Evolutionary conservation across 129 eudicot species (phyloP), one percentile per base, ranked within the genome.

Genomic region (Centrapalus pauciflorus): DNA sequence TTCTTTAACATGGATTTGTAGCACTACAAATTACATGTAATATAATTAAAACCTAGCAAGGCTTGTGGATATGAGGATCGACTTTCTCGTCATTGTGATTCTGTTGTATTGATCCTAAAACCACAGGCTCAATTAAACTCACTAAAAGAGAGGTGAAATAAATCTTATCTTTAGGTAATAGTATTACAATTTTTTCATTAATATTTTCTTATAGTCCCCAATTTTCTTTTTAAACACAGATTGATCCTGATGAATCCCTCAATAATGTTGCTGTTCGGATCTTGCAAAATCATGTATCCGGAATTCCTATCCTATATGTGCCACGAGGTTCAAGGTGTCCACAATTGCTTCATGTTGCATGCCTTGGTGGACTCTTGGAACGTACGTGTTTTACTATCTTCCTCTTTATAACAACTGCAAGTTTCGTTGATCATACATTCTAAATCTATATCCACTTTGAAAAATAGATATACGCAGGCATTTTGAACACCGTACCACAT

Each of bases 211-310:
- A 19, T 1, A 69, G 7, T 40, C 51, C 59, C 59, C 38, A 3
- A 3, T 37, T 45, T 62, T 28, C 43, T 30, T 56, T 45, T 45
- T 52, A 29, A 30, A 40, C 26, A 50, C 76, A 87, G 95, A 83
- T 85, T 38, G 82, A 77, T 69, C 90, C 95, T 3, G 95, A 87
- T 69, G 90, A 87, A n/a, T 71, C 95, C n/a, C 77, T 87, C 1
- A 79, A 46, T 25, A 76, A 74, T 27, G 74, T 81, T 41, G 90
- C 80, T 33, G 55, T 73, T 51, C 76, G 80, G 58, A 84, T 87
- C 51, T 64, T 87, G 78, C 76, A 71, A 67, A 76, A 77, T 71
- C 80, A 73, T 33, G 77, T 87, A 67, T 87, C 90, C 8, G 30
- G 84, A 19, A 72, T 81, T 71, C 95, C 95, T 7, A 69, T 87